Base-by-base conservation (phyloP, 257 asterid genomes). In the Fraxinus cuspidata region DNA sequence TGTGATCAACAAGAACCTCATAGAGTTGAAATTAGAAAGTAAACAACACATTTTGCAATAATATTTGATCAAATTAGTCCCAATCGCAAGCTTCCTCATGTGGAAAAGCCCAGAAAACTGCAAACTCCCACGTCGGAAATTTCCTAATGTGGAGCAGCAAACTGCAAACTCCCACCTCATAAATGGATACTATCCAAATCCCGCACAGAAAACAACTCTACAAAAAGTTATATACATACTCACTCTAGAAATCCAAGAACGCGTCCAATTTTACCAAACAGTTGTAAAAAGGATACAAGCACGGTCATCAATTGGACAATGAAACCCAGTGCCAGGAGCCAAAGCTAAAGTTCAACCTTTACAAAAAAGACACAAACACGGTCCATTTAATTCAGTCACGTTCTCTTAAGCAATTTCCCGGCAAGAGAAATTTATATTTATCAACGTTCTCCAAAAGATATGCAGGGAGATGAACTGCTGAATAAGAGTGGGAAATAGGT, bases 401-500 rank as follows among this genome's bases (percentile, higher is more conserved):
- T 87, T 92, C 96, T 84, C 98, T 81, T 58, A 74, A 64, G 85
- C 98, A 94, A 74, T 94, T 92, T 74, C 97, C 96, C 0, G 98
- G 98, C 78, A 94, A 83, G 71, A 94, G 94, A 79, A 81, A 94
- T 69, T 84, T 92, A 79, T 84, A 86, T 74, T 74, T 77, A 49
- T 90, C 95, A 4, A 95, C 91, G 42, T 87, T 87, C 47, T 92
- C 91, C 80, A 90, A 82, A 64, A 94, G 88, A 87, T 87, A 78
- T 0, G 90, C 83, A 0, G 98, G 98, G 34, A 94, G 89, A 85
- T 92, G 89, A 81, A 92, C 92, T 12, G 94, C 98, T 6, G 98
- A 94, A 78, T 89, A 94, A 0, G 98, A 92, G 78, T 87, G 97
- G n/a, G 97, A 96, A 34, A 93, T 88, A 28, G 98, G 90, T 23